Conservation (phyloP, 1,284 basidiomycete species). For the Xerocomus amazonicus region DNA sequence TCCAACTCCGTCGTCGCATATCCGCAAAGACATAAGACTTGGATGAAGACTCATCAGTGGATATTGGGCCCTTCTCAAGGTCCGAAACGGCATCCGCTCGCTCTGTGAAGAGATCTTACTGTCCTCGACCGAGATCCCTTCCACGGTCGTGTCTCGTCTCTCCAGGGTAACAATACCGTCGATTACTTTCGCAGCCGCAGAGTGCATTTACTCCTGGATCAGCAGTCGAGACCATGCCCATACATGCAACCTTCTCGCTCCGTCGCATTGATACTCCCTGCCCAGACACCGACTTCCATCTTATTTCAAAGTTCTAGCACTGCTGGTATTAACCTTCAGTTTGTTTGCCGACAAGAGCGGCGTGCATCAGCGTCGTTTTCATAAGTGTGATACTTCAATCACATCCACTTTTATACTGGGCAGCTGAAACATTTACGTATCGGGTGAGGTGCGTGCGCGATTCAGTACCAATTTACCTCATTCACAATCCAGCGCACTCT, state of each 20-base stretch:
- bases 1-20: background rate
- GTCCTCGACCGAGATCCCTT: background rate
- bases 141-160: background rate
- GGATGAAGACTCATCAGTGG: too few relatives aligned
- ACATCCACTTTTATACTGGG: background rate
- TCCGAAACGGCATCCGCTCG: background rate
- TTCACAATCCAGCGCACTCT: background rate
- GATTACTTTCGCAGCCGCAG: background rate
- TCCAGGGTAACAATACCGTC: background rate
- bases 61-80: background rate
- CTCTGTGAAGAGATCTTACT: background rate
- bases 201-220: background rate
- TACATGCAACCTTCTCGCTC: background rate
- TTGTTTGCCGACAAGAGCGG: slow-evolving; percentile 5
- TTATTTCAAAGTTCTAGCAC: background rate
- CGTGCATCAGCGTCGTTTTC: background rate
- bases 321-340: background rate
- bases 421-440: background rate
- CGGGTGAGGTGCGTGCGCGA: background rate
- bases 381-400: background rate
- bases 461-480: background rate
- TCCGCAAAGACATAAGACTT: background rate
- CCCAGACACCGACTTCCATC: background rate
- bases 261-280: background rate
- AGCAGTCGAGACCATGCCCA: background rate